Conservation (phyloP, 768 basidiomycete genomes). For the Asterophora parasitica region DNA sequence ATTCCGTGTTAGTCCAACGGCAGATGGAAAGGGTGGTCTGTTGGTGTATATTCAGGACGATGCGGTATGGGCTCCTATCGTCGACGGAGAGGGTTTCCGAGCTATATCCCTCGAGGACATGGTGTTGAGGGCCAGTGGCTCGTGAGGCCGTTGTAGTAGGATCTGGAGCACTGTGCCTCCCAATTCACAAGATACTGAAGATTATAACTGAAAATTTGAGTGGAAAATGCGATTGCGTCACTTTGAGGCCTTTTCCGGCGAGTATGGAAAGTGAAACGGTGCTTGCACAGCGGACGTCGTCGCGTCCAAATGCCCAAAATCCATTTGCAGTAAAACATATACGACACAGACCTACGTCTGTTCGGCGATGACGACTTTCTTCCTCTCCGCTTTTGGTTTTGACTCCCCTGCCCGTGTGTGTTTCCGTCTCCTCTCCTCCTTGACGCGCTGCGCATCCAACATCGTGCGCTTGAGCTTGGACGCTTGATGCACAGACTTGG, state of each 20-base stretch:
- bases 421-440: constrained; percentile 88
- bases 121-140: constrained; percentile 56
- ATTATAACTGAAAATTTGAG: too few relatives aligned
- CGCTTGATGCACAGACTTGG: constrained; percentile 88
- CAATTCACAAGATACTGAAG: not conserved
- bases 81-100: constrained; percentile 53
- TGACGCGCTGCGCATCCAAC: constrained; percentile 84
- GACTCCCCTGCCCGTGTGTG: constrained; percentile 82
- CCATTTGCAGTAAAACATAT: not conserved
- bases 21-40: constrained; percentile 82
- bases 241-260: too few relatives aligned
- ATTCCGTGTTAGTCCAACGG: constrained; percentile 72
- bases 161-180: not conserved
- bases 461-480: constrained; percentile 86
- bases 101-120: constrained; percentile 88
- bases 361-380: constrained; percentile 79
- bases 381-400: constrained; percentile 90
- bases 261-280: too few relatives aligned
- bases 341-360: constrained; percentile 46
- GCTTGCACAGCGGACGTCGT: too few relatives aligned
- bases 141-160: not conserved
- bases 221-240: too few relatives aligned
- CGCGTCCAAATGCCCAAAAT: too few relatives aligned
- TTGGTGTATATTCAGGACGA: constrained; percentile 90
- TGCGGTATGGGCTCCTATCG: constrained; percentile 80